Conservation (phyloP, 2,329 filamentous ascomycete genomes). For the Harringtonia lauricola region DNA sequence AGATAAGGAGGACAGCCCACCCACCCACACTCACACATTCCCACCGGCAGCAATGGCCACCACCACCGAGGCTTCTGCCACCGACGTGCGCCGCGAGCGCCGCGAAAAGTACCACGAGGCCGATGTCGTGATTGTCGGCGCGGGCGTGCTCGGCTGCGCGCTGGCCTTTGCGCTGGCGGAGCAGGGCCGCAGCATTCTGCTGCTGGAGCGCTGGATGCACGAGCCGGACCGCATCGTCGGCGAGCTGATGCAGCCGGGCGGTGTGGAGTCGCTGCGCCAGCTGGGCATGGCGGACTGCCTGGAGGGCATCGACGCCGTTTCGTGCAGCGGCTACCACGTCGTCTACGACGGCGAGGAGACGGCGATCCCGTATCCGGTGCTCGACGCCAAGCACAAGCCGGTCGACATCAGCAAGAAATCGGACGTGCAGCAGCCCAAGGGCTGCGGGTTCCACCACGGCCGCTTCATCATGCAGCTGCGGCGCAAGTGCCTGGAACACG, state of each 20-base stretch:
- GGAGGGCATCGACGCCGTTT: conserved; percentile 78
- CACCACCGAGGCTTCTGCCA: too few species aligned
- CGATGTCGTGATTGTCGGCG: conserved; percentile 87
- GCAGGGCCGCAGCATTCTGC: conserved; percentile 81
- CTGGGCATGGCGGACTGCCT: conserved; percentile 74
- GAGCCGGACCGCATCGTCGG: conserved; percentile 94
- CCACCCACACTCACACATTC: too few species aligned
- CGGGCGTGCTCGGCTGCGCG: conserved; percentile 81
- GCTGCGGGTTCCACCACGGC: conserved; percentile 85
- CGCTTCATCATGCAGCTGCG: conserved; percentile 80
- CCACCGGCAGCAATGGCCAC: too few species aligned
- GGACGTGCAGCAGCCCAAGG: conserved; percentile 32
- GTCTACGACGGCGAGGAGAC: conserved; percentile 68
- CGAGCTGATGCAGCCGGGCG: conserved; percentile 88
- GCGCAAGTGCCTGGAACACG: conserved; percentile 58
- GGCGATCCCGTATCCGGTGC: conserved; percentile 66
- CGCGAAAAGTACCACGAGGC: conserved; percentile 49
- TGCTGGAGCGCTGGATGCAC: conserved; percentile 81
- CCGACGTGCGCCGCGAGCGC: conserved; percentile 15
- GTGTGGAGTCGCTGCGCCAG: conserved; percentile 67
- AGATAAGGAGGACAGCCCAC: too few species aligned
- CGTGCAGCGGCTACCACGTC: conserved; percentile 78
- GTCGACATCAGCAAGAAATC: conserved; percentile 10
- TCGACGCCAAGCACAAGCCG: conserved; percentile 34
- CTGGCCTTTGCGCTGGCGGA: conserved; percentile 73